Base-by-base conservation (phyloP, 805 yeast genomes). In the Pichia kluyveri region DNA sequence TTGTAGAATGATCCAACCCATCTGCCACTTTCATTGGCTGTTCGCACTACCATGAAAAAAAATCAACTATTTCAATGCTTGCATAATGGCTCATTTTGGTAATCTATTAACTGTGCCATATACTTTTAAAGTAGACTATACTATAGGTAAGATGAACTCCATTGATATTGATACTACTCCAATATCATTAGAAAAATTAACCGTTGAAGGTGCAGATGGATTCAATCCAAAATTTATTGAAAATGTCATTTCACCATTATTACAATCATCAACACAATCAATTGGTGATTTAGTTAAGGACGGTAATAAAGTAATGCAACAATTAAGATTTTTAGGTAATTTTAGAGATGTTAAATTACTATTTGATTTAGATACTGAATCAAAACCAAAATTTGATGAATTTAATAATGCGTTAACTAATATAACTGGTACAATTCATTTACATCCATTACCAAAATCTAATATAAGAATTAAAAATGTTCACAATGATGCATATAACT, bases 221-320 rank as follows among this genome's bases (percentile, higher is more conserved):
- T 59, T 61, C 45, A 69, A 71, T 50, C 66, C 75, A 43, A 60
- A 65, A 43, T 60, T 76, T 58, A 73, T 73, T 63, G 58, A 61
- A 49, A 75, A 72, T 52, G 61, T 76, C 26, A 61, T 77, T 47
- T 50, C 62, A 3, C 82, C 82, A 15, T 59, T 77, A 51, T 58
- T 71, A 14, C 59, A 56, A 7, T 57, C 62, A 3, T 53, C 66
- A 3, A 66, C 60, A 45, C 51, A 69, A 48, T 76, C 81, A 1
- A 60, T 77, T 41, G 65, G 60, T 17, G 71, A 74, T 53, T 63
- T 77, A 54, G 50, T 73, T 9, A 40, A 40, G 2, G 48, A 54
- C 27, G 56, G 61, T 44, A 46, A 61, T 9, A 28, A 41, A 9
- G 51, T 60, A 3, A 40, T 56, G 19, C 39, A 51, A 7, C 55